Evolutionary conservation across 2,329 filamentous ascomycete genomes (phyloP), one percentile per base, ranked within the genome.

Genomic region (Domatiomyces catenatus): DNA sequence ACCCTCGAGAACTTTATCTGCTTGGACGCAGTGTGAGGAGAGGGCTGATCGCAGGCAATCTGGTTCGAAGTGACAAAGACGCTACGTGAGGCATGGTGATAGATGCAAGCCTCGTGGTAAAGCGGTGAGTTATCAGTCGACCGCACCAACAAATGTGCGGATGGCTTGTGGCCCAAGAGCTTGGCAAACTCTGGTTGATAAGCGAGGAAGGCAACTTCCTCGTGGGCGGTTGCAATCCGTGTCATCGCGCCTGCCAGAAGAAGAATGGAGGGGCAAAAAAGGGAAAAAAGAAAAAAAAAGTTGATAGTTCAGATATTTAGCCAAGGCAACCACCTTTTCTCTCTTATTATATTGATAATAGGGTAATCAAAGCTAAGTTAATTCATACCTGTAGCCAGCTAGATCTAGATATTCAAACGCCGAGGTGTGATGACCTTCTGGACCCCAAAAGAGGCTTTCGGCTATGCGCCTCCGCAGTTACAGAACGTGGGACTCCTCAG

Each of bases 51-150:
- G 22, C 50, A 48, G 7, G 20, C 15, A 8, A 55, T 32, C 24
- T 55, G 53, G 32, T 55, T 55, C 7, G 53, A 55, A 1, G 51
- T 55, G n/a, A 55, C 53, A 42, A 55, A 54, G 17, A 55, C 44
- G 39, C 48, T 51, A 5, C 48, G 20, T 3, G 51, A 24, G 19
- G 48, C 32, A 8, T 26, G 42, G 39, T 55, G 51, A 26, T 54
- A 55, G 28, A 55, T 54, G 48, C 53, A 53, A 44, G 53, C 53
- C 51, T 55, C 53, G 26, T 55, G 53, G 42, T 50, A 54, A 19
- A 50, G 42, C 18, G 15, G 49, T n/a, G 17, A 26, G 8, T 17
- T 20, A 12, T 50, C 44, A 6, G 17, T 26, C 17, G 17, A 28
- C 18, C 48, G 45, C 8, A 18, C 1, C 19, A 50, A 45, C 10